A percentile compares a stretch with the other conserved stretches of the same genome.
These are phyloP conservation scores for Solanum lignicaule DNA, from an alignment of 257 asterid species.

Conservation along the genomic window DNA sequence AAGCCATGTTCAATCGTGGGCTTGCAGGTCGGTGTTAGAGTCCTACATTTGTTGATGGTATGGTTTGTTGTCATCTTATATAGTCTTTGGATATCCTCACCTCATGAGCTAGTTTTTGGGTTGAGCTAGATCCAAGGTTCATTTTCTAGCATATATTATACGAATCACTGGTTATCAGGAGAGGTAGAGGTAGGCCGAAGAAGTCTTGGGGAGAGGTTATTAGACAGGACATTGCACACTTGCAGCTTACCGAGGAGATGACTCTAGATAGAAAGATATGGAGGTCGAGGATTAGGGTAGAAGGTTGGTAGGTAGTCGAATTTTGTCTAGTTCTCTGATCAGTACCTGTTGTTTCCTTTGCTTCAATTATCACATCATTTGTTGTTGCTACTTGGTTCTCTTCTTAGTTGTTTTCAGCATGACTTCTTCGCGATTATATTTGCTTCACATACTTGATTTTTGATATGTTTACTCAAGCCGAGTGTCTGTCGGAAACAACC, in stretches of 20 bases:
- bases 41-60: not conserved
- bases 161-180: not conserved
- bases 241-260: not conserved
- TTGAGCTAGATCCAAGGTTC: not conserved
- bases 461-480: not conserved
- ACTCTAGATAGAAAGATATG: not conserved
- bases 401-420: not conserved
- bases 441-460: not conserved
- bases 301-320: not conserved
- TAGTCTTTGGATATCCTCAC: not conserved
- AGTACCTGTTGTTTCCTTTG: not conserved
- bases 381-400: not conserved
- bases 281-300: not conserved
- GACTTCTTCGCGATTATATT: not conserved
- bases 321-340: not conserved
- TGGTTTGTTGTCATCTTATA: not conserved
- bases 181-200: not conserved
- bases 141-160: not conserved
- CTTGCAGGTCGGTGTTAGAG: not conserved
- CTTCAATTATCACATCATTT: not conserved
- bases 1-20: not conserved
- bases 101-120: not conserved
- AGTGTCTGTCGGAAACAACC: not conserved
- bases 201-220: not conserved
- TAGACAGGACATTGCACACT: not conserved